Base-by-base conservation (phyloP, 2,329 filamentous ascomycete species). In the Nakataea oryzae region DNA sequence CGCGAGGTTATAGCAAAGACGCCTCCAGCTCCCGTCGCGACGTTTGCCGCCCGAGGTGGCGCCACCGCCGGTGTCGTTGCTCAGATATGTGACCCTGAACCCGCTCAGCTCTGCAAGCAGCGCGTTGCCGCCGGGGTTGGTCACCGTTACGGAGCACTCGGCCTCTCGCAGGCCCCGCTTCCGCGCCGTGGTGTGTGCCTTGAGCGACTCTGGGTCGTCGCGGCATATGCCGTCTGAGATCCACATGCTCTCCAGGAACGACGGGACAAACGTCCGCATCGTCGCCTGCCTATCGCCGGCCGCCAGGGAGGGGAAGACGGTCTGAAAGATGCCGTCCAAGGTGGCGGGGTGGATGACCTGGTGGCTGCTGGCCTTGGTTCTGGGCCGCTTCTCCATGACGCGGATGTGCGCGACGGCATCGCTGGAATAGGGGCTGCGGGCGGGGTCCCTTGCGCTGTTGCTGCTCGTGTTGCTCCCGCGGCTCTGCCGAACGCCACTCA, bases 321-420 rank as follows among this genome's bases (percentile, higher is more conserved):
- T 26, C 17, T 55, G 57, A 6, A 75, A 69, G 0, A 74, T 59
- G 21, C 69, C 66, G 58, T 76, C 74, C 2, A 76, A 63, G 0
- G 74, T 69, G 21, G 70, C 67, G 2, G 74, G 74, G 61, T 76
- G 74, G 2, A 76, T 70, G 7, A 74, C 54, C 64, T 73, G 70
- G 7, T 59, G 21, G 13, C 24, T 12, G 32, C 12, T 59, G 9
- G 26, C 27, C 34, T 5, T 24, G 29, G 34, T 13, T 14, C 32
- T 47, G 11, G 32, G 27, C 2, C 24, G 41, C 34, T 50, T 17
- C 34, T 50, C 41, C 26, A n/a, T 50, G 8, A 54, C 34, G 13
- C 41, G 32, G 34, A 59, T 54, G 21, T 21, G 5, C 2, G 58
- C 32, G 12, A 59, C 58, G 41, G 32, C 41, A 9, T 50, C 58